Conservation (phyloP, 306 rosid species). For the Cyclanthera cordifolia region DNA sequence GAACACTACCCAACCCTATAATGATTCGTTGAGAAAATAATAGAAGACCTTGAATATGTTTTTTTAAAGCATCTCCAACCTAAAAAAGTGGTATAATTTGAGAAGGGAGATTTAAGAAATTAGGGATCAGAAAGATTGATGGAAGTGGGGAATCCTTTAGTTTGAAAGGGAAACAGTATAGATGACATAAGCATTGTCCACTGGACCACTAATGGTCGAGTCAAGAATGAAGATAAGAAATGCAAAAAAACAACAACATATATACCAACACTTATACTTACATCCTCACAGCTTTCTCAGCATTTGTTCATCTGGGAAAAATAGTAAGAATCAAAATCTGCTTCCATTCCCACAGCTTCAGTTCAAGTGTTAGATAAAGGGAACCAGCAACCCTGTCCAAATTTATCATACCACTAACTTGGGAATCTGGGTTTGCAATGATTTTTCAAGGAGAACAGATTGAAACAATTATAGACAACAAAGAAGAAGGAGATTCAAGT, state of each 20-base stretch:
- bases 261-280: too few relatives aligned
- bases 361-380: neutral
- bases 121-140: constrained; percentile 12
- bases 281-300: too few relatives aligned
- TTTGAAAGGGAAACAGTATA: constrained; percentile 37
- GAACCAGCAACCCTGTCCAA: neutral
- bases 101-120: too few relatives aligned
- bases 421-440: constrained; percentile 11
- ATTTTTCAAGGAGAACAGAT: constrained; percentile 14
- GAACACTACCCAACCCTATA: neutral
- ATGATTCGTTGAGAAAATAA: neutral
- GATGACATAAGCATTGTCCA: constrained; percentile 67
- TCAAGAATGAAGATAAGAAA: constrained; percentile 12
- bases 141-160: constrained; percentile 86
- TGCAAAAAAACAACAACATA: too few relatives aligned
- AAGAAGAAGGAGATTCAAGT: constrained; percentile 23
- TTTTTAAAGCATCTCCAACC: neutral
- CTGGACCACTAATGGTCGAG: constrained; percentile 67
- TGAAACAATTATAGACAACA: constrained; percentile 14
- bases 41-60: neutral
- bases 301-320: too few relatives aligned
- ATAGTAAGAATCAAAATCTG: neutral
- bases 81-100: neutral
- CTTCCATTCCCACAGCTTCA: neutral
- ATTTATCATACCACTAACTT: constrained; percentile 4